Base-by-base conservation (phyloP, 1,284 basidiomycete species). In the Boletus semigastroideus region DNA sequence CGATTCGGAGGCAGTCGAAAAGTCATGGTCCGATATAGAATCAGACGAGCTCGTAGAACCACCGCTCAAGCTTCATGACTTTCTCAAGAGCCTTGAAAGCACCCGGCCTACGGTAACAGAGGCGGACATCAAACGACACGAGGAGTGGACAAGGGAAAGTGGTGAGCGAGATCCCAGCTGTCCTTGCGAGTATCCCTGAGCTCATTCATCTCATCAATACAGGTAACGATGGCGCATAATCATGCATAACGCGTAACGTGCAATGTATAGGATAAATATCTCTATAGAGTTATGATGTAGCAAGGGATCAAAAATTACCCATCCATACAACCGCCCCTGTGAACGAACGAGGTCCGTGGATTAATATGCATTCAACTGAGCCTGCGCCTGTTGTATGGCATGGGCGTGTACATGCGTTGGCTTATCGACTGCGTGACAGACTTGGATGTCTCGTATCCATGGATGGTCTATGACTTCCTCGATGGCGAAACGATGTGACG, bases 31-130 rank as follows among this genome's bases (percentile, higher is more conserved):
- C n/a, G 91, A 93, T 55, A 80, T 99, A 42, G 87, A 88, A 51
- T 88, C 88, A n/a, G 87, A 95, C 49, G 91, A 98, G 66, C 76
- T 99, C 33, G 76, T 88, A 30, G 96, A 98, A 69, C 94, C 95
- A 1, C 79, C 88, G 41, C 73, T 97, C 65, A 81, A 74, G 54
- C 49, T 94, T 20, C 79, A 75, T 17, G 97, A 99, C 71, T 99
- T 99, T 68, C 64, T 97, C 65, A 87, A 89, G 61, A 88, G 91
- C 27, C 77, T 99, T 54, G 80, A 86, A 46, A 87, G 79, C 46
- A 90, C 92, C 25, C 80, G 91, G 58, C 94, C 94, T 27, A 98
- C 95, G 0, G 96, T 99, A 40, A 90, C 87, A 1, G 83, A 86
- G 56, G 82, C 87, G 14, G 96, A 99, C 75, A 94, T 97, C 64